These are phyloP conservation scores for Rosa chinensis DNA, from an alignment of 306 rosid genomes.

Conservation along the genomic window DNA sequence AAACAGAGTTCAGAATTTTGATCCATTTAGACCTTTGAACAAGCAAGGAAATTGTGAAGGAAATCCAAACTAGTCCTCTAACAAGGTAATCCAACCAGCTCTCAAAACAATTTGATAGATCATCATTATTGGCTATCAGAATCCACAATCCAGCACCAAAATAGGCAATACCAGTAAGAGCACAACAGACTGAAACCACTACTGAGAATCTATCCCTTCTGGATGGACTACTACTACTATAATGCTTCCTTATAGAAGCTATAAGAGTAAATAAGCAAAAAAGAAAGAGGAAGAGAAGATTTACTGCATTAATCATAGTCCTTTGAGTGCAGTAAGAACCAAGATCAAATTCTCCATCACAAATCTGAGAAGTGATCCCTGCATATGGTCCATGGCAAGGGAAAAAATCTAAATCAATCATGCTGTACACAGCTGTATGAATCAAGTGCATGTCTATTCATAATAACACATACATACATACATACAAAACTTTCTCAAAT, in stretches of 20 bases:
- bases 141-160: conserved; percentile 38
- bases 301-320: conserved; percentile 31
- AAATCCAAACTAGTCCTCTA: conserved; percentile 55
- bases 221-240: conserved; percentile 4
- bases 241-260: conserved; percentile 25
- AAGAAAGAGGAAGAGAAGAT: conserved; percentile 41
- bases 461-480: not conserved
- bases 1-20: conserved; percentile 38
- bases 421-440: not conserved
- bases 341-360: conserved; percentile 41
- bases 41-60: conserved; percentile 48
- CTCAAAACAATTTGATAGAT: conserved; percentile 8
- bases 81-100: conserved; percentile 35
- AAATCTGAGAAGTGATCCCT: conserved; percentile 36
- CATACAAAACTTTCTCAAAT: not conserved
- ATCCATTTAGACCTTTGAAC: conserved; percentile 43
- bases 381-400: conserved; percentile 19
- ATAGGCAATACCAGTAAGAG: conserved; percentile 40
- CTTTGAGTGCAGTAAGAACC: conserved; percentile 46
- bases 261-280: conserved; percentile 30
- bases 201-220: conserved; percentile 33
- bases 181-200: conserved; percentile 46
- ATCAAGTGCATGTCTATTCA: not conserved
- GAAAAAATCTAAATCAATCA: not conserved
- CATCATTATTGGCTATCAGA: conserved; percentile 28